Evolutionary conservation across 257 asterid genomes (phyloP).

Genomic region (Solanum bulbocastanum): DNA sequence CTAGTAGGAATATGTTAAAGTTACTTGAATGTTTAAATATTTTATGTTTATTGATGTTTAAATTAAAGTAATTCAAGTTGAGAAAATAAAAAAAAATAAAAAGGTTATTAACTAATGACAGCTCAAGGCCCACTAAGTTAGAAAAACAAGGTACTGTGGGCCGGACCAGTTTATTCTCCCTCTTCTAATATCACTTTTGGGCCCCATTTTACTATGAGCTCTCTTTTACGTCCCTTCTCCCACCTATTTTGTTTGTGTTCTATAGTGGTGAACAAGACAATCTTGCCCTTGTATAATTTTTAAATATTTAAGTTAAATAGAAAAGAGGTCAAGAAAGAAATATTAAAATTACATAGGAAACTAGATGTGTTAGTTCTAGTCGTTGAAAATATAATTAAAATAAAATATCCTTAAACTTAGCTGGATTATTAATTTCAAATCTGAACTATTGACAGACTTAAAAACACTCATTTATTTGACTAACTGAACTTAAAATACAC

Average conservation of each 20-base stretch:
- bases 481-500: too few species aligned
- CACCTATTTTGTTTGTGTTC: background rate
- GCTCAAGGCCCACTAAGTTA: background rate
- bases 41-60: background rate
- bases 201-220: background rate
- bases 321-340: background rate
- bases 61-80: background rate
- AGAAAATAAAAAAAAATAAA: background rate
- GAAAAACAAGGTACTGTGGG: background rate
- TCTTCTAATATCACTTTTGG: background rate
- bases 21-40: background rate
- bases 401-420: too few species aligned
- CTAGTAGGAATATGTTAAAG: background rate
- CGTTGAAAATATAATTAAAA: background rate
- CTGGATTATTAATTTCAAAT: background rate
- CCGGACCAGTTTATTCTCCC: conserved; percentile 3
- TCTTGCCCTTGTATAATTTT: background rate
- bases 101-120: background rate
- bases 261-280: background rate
- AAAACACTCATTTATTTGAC: too few species aligned
- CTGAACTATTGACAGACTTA: too few species aligned
- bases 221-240: background rate
- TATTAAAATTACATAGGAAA: background rate
- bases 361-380: background rate
- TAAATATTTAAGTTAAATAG: background rate